Base-by-base conservation (phyloP, 306 rosid genomes). In the Potentilla sterilis region DNA sequence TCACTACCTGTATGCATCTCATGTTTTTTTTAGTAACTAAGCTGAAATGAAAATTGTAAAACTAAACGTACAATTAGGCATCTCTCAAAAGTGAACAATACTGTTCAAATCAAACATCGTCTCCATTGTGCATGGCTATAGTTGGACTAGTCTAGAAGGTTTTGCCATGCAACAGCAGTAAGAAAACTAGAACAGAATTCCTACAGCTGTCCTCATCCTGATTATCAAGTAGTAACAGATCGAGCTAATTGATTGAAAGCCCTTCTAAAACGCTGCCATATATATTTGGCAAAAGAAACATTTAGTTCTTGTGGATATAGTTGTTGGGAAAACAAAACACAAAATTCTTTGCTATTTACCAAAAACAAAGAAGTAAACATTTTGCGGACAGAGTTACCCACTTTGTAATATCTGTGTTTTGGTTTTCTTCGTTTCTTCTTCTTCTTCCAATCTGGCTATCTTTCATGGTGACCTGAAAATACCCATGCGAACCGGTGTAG, bases 391-490 rank as follows among this genome's bases (percentile, higher is more conserved):
- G 57, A 69, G 70, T 74, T 66, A 67, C 38, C 41, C 18, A 1
- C 70, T n/a, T 67, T n/a, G 21, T 34, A 7, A 4, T 65, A 19
- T 76, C 59, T 38, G 6, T 70, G 72, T 63, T 47, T 49, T 42
- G 1, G 5, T 34, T 58, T 28, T 57, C 64, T 44, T 32, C 3
- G 7, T 11, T n/a, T n/a, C n/a, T n/a, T n/a, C n/a, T 67, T 55
- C 67, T 70, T 64, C 19, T 68, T 14, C 18, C 18, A 6, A 21
- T 52, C 66, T 37, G 69, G 44, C 68, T 63, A 35, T 38, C 81
- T 78, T 82, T 79, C 84, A 85, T 83, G 94, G 90, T 88, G 84
- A 75, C 41, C 46, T 52, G 66, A 73, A 63, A 78, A 66, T 81
- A 83, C 18, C 49, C 75, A 73, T 73, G 77, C 77, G 68, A 52